phyloP scores from a whole-genome alignment of 306 rosid species.

The Trifolium fragiferum region DNA sequence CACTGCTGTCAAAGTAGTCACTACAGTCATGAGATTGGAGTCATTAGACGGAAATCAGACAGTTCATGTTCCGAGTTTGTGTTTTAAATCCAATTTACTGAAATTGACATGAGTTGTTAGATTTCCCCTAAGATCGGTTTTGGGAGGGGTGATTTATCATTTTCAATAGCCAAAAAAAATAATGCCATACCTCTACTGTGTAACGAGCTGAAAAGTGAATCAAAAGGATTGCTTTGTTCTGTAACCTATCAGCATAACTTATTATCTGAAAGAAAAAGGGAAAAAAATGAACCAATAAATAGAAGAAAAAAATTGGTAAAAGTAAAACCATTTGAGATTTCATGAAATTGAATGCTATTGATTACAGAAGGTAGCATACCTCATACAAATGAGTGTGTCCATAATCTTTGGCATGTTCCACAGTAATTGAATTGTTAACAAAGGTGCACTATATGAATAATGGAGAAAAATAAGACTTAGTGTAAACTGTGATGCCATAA shows the following conservation, averaged over 20 bases:
- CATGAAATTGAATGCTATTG: neutral
- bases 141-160: conserved; percentile 8
- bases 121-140: neutral
- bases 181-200: conserved; percentile 59
- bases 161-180: conserved; percentile 5
- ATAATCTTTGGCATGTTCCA: conserved; percentile 85
- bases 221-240: conserved; percentile 83
- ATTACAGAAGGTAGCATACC: conserved; percentile 53
- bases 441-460: conserved; percentile 69
- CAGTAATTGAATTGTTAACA: conserved; percentile 64
- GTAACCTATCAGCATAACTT: conserved; percentile 64
- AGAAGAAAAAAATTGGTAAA: conserved; percentile 5
- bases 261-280: conserved; percentile 62
- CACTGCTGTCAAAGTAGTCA: neutral
- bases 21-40: conserved; percentile 4
- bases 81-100: neutral
- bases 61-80: neutral
- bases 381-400: conserved; percentile 90
- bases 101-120: neutral
- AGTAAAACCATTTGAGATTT: conserved; percentile 16
- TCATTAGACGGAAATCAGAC: neutral
- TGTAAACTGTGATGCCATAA: conserved; percentile 14
- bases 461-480: conserved; percentile 4
- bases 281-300: conserved; percentile 18
- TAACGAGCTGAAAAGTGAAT: conserved; percentile 93